A percentile compares a stretch with the other conserved stretches of the same genome.
Conservation (phyloP, 2,329 filamentous ascomycete genomes). For the Colletotrichum graminicola region DNA sequence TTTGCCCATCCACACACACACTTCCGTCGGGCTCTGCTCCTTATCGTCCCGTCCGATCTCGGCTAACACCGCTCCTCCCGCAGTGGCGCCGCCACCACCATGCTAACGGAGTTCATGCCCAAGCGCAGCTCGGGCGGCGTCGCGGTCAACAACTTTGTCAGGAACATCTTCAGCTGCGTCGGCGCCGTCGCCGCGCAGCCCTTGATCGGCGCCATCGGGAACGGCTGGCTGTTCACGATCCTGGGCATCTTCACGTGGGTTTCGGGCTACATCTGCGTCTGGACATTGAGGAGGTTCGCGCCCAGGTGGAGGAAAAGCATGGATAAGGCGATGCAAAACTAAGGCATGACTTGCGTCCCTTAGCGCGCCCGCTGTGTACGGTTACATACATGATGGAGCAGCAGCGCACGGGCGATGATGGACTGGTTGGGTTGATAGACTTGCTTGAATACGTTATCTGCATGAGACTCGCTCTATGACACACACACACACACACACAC, state of each 20-base stretch:
- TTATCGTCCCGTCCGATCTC: not conserved
- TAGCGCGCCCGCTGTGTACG: conserved; percentile 10
- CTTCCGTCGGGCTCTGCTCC: not conserved
- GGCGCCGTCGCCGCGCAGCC: conserved; percentile 78
- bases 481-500: conserved; percentile 5
- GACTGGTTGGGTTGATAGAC: not conserved
- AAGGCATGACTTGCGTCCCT: not conserved
- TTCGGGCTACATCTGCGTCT: conserved; percentile 69
- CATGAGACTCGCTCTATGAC: not conserved
- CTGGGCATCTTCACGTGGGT: conserved; percentile 66
- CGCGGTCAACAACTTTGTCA: conserved; percentile 83
- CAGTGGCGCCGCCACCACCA: conserved; percentile 76
- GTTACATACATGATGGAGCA: conserved; percentile 14
- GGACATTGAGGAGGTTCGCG: conserved; percentile 70
- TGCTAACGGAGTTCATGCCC: conserved; percentile 88
- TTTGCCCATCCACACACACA: no score
- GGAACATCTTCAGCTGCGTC: conserved; percentile 82
- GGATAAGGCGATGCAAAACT: conserved; percentile 60
- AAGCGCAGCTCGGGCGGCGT: conserved; percentile 77
- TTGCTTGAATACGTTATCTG: conserved; percentile 10
- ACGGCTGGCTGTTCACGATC: conserved; percentile 81
- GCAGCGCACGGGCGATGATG: conserved; percentile 4
- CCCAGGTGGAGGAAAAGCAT: conserved; percentile 73
- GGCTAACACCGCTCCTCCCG: conserved; percentile 31
- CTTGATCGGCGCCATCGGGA: conserved; percentile 76